Evolutionary conservation across 2,329 filamentous ascomycete genomes (phyloP).

Genomic region (Exophiala sideris): DNA sequence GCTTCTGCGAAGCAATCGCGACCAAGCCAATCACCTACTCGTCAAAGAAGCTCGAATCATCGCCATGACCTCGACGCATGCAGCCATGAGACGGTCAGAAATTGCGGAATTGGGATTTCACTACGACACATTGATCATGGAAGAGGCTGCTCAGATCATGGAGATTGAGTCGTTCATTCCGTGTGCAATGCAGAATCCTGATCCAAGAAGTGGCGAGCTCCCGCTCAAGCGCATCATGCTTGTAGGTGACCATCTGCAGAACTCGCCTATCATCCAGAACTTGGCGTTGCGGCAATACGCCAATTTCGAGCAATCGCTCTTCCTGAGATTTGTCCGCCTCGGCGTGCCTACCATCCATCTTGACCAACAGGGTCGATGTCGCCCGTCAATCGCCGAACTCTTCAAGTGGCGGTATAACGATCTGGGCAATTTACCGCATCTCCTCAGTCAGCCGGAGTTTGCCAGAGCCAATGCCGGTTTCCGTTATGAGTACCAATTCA

Average conservation of each 20-base stretch:
- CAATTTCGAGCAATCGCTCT: constrained; percentile 93
- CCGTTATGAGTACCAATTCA: constrained; percentile 92
- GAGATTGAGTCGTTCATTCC: constrained; percentile 97
- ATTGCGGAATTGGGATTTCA: constrained; percentile 91
- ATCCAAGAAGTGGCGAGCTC: constrained; percentile 65
- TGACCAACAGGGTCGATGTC: constrained; percentile 88
- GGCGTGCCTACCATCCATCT: constrained; percentile 88
- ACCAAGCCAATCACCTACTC: constrained; percentile 94
- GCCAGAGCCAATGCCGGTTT: constrained; percentile 83
- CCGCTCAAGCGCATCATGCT: constrained; percentile 83
- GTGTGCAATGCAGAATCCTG: constrained; percentile 74
- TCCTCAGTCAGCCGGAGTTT: constrained; percentile 68
- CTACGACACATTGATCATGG: constrained; percentile 97
- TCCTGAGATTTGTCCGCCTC: constrained; percentile 82
- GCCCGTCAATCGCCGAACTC: constrained; percentile 79
- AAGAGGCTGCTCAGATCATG: constrained; percentile 96
- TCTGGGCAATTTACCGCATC: constrained; percentile 73
- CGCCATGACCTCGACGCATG: constrained; percentile 98
- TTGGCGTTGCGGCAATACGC: constrained; percentile 91
- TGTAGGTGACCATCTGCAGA: constrained; percentile 93
- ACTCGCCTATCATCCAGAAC: constrained; percentile 93
- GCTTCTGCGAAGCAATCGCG: constrained; percentile 79
- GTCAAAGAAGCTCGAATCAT: constrained; percentile 95
- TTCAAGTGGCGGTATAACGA: constrained; percentile 87
- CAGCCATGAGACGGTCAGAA: constrained; percentile 86